These are phyloP conservation scores for Penicillium sp. DNA, from an alignment of 2,329 filamentous ascomycete species.

Conservation along the genomic window DNA sequence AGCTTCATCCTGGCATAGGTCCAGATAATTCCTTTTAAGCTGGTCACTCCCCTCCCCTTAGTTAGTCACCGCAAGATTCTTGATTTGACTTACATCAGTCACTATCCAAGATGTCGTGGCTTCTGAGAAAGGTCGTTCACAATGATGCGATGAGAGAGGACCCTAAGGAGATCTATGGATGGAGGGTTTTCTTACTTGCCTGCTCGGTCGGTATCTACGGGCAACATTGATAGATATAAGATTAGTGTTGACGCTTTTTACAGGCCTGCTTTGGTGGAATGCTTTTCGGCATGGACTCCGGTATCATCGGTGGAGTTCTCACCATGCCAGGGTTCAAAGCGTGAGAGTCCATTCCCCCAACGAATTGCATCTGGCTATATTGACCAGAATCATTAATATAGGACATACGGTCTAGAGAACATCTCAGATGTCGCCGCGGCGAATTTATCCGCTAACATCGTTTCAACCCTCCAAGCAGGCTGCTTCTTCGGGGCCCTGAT, in stretches of 20 bases:
- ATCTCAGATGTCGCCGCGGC: conserved; percentile 44
- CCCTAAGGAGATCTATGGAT: conserved; percentile 65
- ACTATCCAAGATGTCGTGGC: conserved; percentile 36
- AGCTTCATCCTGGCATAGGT: background rate
- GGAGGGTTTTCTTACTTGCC: conserved; percentile 63
- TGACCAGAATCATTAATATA: conserved; percentile 26
- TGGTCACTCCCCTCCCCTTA: conserved; percentile 8
- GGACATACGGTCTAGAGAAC: conserved; percentile 52
- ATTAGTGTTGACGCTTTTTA: conserved; percentile 1
- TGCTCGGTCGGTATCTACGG: conserved; percentile 47
- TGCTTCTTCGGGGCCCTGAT: conserved; percentile 63
- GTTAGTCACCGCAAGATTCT: conserved; percentile 17
- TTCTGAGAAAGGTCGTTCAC: conserved; percentile 58
- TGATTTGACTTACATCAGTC: conserved; percentile 2
- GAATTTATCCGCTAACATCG: conserved; percentile 63
- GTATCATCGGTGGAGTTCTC: conserved; percentile 65
- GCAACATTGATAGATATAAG: background rate
- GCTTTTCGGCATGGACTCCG: conserved; percentile 64
- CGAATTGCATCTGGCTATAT: conserved; percentile 1
- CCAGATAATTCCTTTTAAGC: conserved; percentile 3
- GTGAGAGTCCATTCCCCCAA: conserved; percentile 33
- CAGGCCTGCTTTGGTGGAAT: conserved; percentile 65
- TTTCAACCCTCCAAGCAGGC: conserved; percentile 66
- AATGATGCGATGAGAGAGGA: conserved; percentile 69
- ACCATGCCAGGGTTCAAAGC: conserved; percentile 57